Base-by-base conservation (phyloP, 306 rosid species). In the Gillenia trifoliata region DNA sequence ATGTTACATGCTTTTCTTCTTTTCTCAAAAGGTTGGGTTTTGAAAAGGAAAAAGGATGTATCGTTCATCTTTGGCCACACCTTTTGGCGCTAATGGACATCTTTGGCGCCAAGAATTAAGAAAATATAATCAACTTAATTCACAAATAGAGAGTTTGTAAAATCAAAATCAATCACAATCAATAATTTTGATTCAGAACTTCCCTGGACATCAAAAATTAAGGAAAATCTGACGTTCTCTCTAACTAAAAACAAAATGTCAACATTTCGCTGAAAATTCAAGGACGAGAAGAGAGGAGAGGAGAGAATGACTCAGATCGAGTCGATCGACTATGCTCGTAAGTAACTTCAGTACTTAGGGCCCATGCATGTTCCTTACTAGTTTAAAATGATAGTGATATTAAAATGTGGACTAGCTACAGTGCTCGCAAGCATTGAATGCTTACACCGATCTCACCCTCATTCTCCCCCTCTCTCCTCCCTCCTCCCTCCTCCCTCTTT, bases 291-390 rank as follows among this genome's bases (percentile, higher is more conserved):
- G 62, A 66, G 28, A 16, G 8, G 16, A 57, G 15, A 45, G 2
- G 2, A 45, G 8, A 45, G 20, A 15, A 45, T 4, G 52, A 15
- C 52, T 45, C 8, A 15, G 6, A 45, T 45, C 6, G 19, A 45
- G 50, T 45, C 50, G 3, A 15, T 45, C 52, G 52, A 45, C 20
- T 16, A 34, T 68, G 68, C 77, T 62, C 16, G 47, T 38, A 70
- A 40, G 80, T 75, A 87, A 74, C 76, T 81, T 77, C 84, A 40
- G 52, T 45, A 45, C 59, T 5, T 30, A 64, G 83, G 86, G 19
- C 81, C 85, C 81, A 77, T 62, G 71, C 12, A n/a, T 54, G 23
- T n/a, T 68, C 66, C 63, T 25, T 25, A 5, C 52, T 45, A 45
- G 7, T 45, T 1, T 15, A 45, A 15, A 15, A 45, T 45, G 41